Conservation (phyloP, 176 grass and related monocot species). For the Leersia perrieri region DNA sequence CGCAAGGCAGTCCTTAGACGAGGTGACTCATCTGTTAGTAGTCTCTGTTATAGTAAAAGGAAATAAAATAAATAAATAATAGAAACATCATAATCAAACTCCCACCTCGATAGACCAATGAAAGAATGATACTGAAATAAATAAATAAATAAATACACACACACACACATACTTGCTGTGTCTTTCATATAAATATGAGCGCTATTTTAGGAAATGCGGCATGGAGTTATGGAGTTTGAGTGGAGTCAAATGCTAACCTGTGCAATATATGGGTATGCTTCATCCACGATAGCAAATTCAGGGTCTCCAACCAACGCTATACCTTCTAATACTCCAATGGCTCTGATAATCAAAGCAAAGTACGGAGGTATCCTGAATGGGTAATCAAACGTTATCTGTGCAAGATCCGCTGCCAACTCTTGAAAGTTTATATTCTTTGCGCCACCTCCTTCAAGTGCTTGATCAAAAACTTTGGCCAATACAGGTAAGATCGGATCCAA, state of each 20-base stretch:
- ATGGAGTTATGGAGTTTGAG: not conserved
- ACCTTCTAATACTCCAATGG: constrained; percentile 95
- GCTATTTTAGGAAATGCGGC: not conserved
- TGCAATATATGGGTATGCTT: constrained; percentile 97
- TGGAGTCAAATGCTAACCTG: constrained; percentile 50
- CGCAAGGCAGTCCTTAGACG: constrained; percentile 76
- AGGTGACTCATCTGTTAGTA: constrained; percentile 95
- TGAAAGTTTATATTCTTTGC: constrained; percentile 99
- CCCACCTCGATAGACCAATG: not conserved
- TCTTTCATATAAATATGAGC: not conserved
- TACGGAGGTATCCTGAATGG: constrained; percentile 95
- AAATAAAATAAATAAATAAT: constrained; percentile 15
- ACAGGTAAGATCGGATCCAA: constrained; percentile 91
- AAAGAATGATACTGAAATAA: not conserved
- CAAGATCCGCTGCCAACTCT: constrained; percentile 92
- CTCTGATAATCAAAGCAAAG: constrained; percentile 99
- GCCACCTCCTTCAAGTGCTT: constrained; percentile 95
- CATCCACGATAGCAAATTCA: constrained; percentile 96
- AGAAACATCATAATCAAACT: not conserved
- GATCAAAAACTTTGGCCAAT: constrained; percentile 95
- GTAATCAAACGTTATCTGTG: constrained; percentile 99
- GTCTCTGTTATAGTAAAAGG: constrained; percentile 56
- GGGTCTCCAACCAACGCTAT: constrained; percentile 98
- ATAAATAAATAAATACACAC: too few relatives aligned
- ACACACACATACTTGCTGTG: too few relatives aligned